A percentile compares a stretch with the other conserved stretches of the same genome.
phyloP scores from a whole-genome alignment of 352 stramenopile species.

The Phytophthora pistaciae region DNA sequence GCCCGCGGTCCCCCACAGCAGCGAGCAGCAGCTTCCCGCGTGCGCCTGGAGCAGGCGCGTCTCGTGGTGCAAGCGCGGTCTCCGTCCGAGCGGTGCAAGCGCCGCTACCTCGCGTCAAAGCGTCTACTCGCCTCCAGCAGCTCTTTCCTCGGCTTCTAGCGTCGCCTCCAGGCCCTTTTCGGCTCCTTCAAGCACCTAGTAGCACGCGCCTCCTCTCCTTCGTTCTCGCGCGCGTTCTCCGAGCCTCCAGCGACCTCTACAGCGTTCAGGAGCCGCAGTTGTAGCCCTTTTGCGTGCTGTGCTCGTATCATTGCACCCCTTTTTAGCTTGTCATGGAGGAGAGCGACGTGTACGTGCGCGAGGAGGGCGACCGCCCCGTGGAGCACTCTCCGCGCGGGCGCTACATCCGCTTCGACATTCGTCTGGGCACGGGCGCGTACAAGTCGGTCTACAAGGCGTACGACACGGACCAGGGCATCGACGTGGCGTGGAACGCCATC shows the following conservation, averaged over 20 bases:
- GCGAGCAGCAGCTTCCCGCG: conserved; percentile 15
- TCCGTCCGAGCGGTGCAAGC: conserved; percentile 26
- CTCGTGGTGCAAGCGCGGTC: conserved; percentile 16
- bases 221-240: not conserved
- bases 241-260: not conserved
- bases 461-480: conserved; percentile 98
- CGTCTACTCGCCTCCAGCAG: not conserved
- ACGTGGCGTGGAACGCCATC: conserved; percentile 99
- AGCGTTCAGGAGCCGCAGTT: not conserved
- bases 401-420: conserved; percentile 90
- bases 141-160: not conserved
- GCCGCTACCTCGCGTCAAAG: conserved; percentile 18
- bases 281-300: not conserved
- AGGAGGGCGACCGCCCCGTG: conserved; percentile 78
- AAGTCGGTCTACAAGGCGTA: conserved; percentile 96
- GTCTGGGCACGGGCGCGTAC: conserved; percentile 86
- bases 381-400: conserved; percentile 84
- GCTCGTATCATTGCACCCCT: not conserved
- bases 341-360: conserved; percentile 73
- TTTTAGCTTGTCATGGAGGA: conserved; percentile 54
- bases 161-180: not conserved
- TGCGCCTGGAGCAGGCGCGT: conserved; percentile 22
- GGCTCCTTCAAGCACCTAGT: not conserved
- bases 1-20: conserved; percentile 22
- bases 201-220: not conserved